Evolutionary conservation across 805 yeast species (phyloP).

Genomic region (Babjeviella inositovora): DNA sequence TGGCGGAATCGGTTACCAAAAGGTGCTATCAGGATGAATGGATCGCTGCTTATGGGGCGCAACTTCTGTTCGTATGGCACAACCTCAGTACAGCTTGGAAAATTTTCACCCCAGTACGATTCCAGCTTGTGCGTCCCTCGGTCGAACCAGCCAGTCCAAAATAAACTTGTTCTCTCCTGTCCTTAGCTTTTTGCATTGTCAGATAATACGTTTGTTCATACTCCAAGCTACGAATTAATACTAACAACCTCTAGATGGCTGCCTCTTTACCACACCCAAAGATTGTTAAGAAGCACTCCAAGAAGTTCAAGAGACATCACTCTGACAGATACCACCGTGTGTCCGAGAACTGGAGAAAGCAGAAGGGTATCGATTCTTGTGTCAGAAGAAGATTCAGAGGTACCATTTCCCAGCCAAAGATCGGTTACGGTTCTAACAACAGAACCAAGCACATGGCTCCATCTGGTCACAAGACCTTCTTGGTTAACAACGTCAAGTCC

Average conservation of each 20-base stretch:
- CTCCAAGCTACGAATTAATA: neutral
- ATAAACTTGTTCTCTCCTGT: neutral
- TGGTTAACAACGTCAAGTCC: slow-evolving; percentile 85
- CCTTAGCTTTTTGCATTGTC: neutral
- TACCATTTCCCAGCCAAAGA: slow-evolving; percentile 96
- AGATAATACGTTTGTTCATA: neutral
- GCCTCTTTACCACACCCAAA: slow-evolving; percentile 96
- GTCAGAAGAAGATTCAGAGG: slow-evolving; percentile 99
- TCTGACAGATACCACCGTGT: slow-evolving; percentile 99
- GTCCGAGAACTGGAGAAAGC: slow-evolving; percentile 99
- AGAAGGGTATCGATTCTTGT: slow-evolving; percentile 99
- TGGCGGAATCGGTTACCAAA: too few relatives aligned
- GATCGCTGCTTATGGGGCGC: too few relatives aligned
- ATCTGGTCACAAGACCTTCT: slow-evolving; percentile 95
- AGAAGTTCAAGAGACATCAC: slow-evolving; percentile 99
- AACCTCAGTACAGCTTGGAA: too few relatives aligned
- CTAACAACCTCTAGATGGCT: slow-evolving; percentile 58
- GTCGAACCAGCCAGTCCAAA: too few relatives aligned
- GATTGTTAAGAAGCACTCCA: slow-evolving; percentile 98
- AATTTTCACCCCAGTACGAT: neutral
- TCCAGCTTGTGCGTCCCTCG: too few relatives aligned
- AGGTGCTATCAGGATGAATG: too few relatives aligned
- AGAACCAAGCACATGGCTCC: slow-evolving; percentile 92
- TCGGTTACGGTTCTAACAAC: slow-evolving; percentile 99
- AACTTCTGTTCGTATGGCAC: too few relatives aligned